Conservation (phyloP, 1,139 yeast species). For the Magnusiomyces clavatus region DNA sequence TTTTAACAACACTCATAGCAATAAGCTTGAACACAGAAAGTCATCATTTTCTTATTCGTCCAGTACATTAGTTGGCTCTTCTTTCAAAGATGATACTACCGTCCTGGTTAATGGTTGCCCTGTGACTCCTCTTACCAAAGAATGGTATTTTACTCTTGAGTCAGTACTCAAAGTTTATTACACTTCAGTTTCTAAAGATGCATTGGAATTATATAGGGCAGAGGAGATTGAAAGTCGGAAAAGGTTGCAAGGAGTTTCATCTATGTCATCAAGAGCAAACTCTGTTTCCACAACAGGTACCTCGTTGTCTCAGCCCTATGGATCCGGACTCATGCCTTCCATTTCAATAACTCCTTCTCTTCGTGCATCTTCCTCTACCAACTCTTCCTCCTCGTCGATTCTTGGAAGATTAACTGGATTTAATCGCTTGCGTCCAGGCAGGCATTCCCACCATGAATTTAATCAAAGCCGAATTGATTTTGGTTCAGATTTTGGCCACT, state of each 20-base stretch:
- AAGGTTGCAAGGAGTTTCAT: conserved; percentile 7
- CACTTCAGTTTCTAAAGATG: conserved; percentile 24
- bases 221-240: conserved; percentile 13
- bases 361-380: conserved; percentile 1
- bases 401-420: conserved; percentile 21
- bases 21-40: conserved; percentile 9
- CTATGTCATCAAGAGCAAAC: conserved; percentile 6
- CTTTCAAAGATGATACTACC: conserved; percentile 17
- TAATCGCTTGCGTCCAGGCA: conserved; percentile 18
- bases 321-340: conserved; percentile 9
- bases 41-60: conserved; percentile 12
- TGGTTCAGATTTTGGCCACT: conserved; percentile 13
- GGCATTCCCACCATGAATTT: conserved; percentile 13
- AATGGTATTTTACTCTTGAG: conserved; percentile 27
- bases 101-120: conserved; percentile 20
- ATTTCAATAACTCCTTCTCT: conserved; percentile 13
- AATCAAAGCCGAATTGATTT: conserved; percentile 22
- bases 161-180: conserved; percentile 23
- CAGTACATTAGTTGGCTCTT: conserved; percentile 6
- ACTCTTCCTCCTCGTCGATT: conserved; percentile 16
- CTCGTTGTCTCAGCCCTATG: conserved; percentile 6
- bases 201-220: conserved; percentile 23
- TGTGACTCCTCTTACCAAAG: conserved; percentile 19
- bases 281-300: conserved; percentile 1
- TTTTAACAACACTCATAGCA: background rate